Conservation (phyloP, 352 stramenopile genomes). For the Blastocystis sp. region DNA sequence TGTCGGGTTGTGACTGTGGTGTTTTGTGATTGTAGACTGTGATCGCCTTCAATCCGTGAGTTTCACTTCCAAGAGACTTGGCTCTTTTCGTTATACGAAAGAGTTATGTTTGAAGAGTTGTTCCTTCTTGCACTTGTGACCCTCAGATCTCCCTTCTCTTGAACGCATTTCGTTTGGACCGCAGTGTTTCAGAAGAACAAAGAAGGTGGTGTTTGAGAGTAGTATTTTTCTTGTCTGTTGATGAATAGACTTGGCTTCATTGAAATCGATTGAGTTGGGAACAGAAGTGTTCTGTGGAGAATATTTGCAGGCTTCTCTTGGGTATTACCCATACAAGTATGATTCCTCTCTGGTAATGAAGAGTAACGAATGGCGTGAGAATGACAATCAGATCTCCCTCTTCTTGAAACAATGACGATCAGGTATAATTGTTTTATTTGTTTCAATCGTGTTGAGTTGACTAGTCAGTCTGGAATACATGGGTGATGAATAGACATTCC, state of each 20-base stretch:
- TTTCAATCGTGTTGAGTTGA: not conserved
- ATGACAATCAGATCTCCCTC: not conserved
- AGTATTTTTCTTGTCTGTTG: not conserved
- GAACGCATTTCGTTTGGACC: not conserved
- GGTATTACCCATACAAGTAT: not conserved
- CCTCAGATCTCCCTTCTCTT: not conserved
- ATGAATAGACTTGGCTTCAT: not conserved
- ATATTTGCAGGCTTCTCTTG: not conserved
- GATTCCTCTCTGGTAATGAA: not conserved
- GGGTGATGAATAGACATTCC: not conserved
- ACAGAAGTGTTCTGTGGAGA: not conserved
- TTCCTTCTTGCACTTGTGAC: not conserved
- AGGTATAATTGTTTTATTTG: not conserved
- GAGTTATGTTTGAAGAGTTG: not conserved
- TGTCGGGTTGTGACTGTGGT: not conserved
- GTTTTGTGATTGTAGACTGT: not conserved
- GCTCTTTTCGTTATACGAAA: not conserved
- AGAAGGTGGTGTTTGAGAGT: not conserved
- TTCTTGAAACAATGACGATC: not conserved
- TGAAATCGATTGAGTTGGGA: not conserved
- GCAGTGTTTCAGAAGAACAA: not conserved
- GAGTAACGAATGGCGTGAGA: not conserved
- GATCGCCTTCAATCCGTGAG: not conserved
- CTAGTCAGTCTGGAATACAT: not conserved
- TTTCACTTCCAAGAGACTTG: too few relatives aligned